Base-by-base conservation (phyloP, 164 flowering plant genomes). In the Tinospora cordifolia region DNA sequence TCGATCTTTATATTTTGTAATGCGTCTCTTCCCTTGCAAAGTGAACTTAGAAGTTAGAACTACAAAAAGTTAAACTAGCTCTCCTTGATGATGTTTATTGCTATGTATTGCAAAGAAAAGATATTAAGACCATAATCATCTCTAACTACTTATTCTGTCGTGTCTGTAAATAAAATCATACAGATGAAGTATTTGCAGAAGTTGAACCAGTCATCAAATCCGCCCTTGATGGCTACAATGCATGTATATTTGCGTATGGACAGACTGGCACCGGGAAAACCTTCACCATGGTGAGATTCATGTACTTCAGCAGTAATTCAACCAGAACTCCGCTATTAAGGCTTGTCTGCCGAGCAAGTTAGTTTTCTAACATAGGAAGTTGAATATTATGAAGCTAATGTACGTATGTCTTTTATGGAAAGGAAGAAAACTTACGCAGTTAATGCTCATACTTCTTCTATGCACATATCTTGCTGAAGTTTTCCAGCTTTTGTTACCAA, bases 231-330 rank as follows among this genome's bases (percentile, higher is more conserved):
- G 92, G 92, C 60, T 83, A 81, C 83, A 88, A 88, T 78, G 86
- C 82, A 11, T 86, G 92, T 84, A 85, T 88, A 63, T 80, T 86
- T 72, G 90, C 92, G 12, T 88, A 81, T 75, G 90, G 92, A 19
- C 90, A 88, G 75, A 86, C 92, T 0, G 90, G 92, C 67, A 81
- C 90, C 6, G 90, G 92, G n/a, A 88, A 86, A 71, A 85, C 87
- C 66, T 84, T 83, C 72, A 85, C 90, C 36, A 86, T 87, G 92
- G 92, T 88, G 66, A 82, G 86, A 36, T 77, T 65, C 36, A 54
- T 72, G 62, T 66, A 22, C 39, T 47, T 24, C 24, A 14, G 49
- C 44, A 30, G 24, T 21, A 54, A 73, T 15, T 13, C 22, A 47
- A 58, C 5, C 8, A 51, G 21, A 51, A 6, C 21, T 17, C 19